Evolutionary conservation across 257 asterid genomes (phyloP).

Genomic region (Gynochthodes officinalis): DNA sequence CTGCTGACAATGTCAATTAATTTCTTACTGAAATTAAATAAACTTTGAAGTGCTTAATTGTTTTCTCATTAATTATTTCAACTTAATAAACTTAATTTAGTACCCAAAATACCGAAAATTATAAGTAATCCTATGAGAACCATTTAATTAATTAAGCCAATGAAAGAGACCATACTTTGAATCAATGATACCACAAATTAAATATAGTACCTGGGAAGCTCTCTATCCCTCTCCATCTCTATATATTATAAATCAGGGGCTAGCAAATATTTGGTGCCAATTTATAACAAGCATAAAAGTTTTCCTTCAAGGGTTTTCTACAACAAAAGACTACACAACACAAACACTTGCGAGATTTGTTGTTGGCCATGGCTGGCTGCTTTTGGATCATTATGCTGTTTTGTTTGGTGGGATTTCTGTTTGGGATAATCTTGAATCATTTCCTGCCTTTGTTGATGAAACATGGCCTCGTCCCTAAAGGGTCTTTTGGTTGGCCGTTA

Average conservation of each 20-base stretch:
- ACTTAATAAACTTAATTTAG: neutral
- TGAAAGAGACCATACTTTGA: neutral
- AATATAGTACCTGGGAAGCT: neutral
- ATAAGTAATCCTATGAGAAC: too few species aligned
- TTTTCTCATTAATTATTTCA: slow-evolving; percentile 2
- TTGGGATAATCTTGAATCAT: slow-evolving; percentile 48
- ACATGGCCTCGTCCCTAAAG: slow-evolving; percentile 41
- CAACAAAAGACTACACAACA: neutral
- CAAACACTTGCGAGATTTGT: neutral
- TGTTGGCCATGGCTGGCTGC: slow-evolving; percentile 21
- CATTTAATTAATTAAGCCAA: neutral
- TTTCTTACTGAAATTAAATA: slow-evolving; percentile 27
- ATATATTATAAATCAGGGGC: slow-evolving; percentile 25
- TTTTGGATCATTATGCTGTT: slow-evolving; percentile 17
- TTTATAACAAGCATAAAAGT: slow-evolving; percentile 3
- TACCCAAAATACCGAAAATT: too few species aligned
- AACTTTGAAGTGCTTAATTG: slow-evolving; percentile 18
- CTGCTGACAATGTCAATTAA: slow-evolving; percentile 18
- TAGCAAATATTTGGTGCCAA: slow-evolving; percentile 30
- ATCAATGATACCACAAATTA: neutral
- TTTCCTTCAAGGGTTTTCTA: neutral
- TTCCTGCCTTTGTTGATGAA: slow-evolving; percentile 56
- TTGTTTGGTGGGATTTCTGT: slow-evolving; percentile 26
- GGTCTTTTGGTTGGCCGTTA: slow-evolving; percentile 72
- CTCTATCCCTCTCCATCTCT: slow-evolving; percentile 15